Evolutionary conservation across 139 green algal species (phyloP).

Genomic region (Chloropicon primus): DNA sequence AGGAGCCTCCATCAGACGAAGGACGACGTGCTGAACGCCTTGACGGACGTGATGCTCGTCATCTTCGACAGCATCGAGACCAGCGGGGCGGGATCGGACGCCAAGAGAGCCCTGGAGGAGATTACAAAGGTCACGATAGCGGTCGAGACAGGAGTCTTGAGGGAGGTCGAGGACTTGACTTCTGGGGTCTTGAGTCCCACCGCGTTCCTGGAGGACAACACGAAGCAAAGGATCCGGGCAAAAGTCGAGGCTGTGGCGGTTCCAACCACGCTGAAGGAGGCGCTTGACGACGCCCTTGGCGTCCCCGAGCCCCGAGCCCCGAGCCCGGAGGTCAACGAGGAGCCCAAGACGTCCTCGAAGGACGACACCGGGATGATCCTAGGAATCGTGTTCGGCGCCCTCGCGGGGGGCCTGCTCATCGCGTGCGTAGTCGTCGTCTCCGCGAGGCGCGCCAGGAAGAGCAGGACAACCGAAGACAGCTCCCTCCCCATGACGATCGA

Average conservation of each 20-base stretch:
- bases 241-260: background rate
- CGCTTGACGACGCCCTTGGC: background rate
- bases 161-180: background rate
- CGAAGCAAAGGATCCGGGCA: background rate
- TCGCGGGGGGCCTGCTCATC: background rate
- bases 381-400: background rate
- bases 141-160: background rate
- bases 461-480: background rate
- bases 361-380: background rate
- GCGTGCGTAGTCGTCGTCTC: background rate
- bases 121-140: background rate
- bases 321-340: background rate
- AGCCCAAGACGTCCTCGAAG: background rate
- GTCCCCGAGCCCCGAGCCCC: no score
- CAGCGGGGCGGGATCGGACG: background rate
- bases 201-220: background rate
- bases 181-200: background rate
- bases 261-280: background rate
- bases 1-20: background rate
- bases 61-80: background rate
- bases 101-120: background rate
- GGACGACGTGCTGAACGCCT: background rate
- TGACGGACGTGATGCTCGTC: background rate
- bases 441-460: background rate
- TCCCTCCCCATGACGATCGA: background rate